phyloP scores from a whole-genome alignment of 495 filamentous ascomycete genomes.

The Hyaloscypha bicolor region DNA sequence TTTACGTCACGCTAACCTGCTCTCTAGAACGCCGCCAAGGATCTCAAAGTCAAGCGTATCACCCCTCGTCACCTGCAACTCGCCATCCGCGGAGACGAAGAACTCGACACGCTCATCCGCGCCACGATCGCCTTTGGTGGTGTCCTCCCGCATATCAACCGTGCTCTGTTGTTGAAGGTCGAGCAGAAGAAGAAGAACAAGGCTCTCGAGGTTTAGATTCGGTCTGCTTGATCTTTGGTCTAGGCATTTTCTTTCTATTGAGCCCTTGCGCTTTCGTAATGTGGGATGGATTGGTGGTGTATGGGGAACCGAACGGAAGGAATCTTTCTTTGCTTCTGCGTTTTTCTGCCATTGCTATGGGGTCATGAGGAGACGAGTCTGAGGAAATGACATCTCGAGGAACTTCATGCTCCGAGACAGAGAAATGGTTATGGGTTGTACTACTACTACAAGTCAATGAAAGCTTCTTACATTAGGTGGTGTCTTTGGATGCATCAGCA shows the following conservation, averaged over 20 bases:
- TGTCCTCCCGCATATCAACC: slow-evolving; percentile 98
- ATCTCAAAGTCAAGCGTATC: slow-evolving; percentile 99
- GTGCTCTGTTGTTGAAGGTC: slow-evolving; percentile 94
- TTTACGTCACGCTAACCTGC: slow-evolving; percentile 18
- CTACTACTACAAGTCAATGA: not conserved
- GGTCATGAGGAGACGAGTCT: not conserved
- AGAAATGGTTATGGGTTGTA: not conserved
- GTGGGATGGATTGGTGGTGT: not conserved
- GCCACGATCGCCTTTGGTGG: slow-evolving; percentile 98
- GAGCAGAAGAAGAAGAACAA: slow-evolving; percentile 99
- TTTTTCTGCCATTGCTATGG: not conserved
- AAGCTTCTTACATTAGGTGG: not conserved
- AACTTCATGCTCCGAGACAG: not conserved
- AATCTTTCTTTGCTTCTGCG: not conserved
- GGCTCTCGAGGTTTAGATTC: slow-evolving; percentile 56
- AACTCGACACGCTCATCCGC: slow-evolving; percentile 94
- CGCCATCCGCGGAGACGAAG: slow-evolving; percentile 97
- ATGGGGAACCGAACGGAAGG: not conserved
- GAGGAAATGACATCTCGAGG: too few relatives aligned
- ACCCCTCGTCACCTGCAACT: slow-evolving; percentile 97
- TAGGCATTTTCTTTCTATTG: not conserved
- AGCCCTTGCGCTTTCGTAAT: not conserved
- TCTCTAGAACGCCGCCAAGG: slow-evolving; percentile 87
- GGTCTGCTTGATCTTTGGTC: not conserved
- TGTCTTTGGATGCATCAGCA: not conserved